Base-by-base conservation (phyloP, 176 grass and related monocot species). In the Oryza australiensis region DNA sequence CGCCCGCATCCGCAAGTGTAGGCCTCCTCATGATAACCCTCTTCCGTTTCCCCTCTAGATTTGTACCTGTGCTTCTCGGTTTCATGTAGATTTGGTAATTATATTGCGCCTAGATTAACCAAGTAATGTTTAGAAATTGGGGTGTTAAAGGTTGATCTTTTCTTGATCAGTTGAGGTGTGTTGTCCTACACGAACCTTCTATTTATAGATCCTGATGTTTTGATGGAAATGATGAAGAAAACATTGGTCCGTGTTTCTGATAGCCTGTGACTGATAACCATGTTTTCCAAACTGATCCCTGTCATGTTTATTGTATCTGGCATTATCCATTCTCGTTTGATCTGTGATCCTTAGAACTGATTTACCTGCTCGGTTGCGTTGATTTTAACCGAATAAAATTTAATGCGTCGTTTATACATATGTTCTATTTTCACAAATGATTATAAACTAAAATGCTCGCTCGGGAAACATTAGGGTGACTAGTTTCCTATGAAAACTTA, bases 1-100 rank as follows among this genome's bases (percentile, higher is more conserved):
- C 24, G 89, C 89, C 35, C 90, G 92, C 87, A 97, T 97, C 90
- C 94, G 94, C 86, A 97, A 97, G 86, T 97, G 94, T 97, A 90
- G 76, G 38, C n/a, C 2, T 22, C 38, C 9, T 40, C 5, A 53
- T 40, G 2, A 15, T 5, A 0, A 7, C 8, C 34, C 37, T 35
- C 1, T 28, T 5, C 9, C 16, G 0, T 12, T 34, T 4, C 3
- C 16, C 32, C 18, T n/a, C 35, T 37, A 37, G 35, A 37, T 8
- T 37, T 37, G 35, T 37, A 9, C 0, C 29, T 29, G 1, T 37
- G 35, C 35, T 37, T 37, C 4, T 37, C 7, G 14, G 26, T 10
- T 40, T 7, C 38, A 40, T 40, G 24, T 49, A 37, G 35, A 0
- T 5, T 0, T 24, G 53, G 8, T 10, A 22, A 33, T 12, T 4